Evolutionary conservation across 768 basidiomycete species (phyloP), one percentile per base, ranked within the genome.

Genomic region (Amylocystis lapponica): DNA sequence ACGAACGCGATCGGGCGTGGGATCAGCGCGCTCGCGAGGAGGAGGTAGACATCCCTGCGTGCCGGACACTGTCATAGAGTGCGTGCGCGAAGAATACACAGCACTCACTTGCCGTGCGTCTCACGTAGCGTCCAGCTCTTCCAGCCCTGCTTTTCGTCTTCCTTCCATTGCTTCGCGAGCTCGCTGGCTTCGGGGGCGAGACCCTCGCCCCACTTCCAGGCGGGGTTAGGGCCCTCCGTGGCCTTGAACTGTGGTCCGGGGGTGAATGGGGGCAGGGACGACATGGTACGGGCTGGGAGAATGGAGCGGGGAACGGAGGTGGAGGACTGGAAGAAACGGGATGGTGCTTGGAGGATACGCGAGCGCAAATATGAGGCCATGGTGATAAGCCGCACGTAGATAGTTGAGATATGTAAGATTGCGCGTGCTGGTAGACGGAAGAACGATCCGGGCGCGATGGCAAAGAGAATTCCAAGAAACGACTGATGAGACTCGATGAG

Each of bases 1-100:
- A 70, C 60, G 52, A 72, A 71, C 1, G 67, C 72, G 40, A 74
- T 63, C 4, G 72, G 72, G 14, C 72, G 60, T 0, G 72, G 72
- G 1, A 63, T 54, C 35, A 71, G 54, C 16, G 65, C 69, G 45
- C 64, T 63, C 26, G 61, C 65, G 58, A 70, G 47, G 27, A 67
- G 45, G 21, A 64, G 65, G 58, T 83, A 80, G 41, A 66, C 53
- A 43, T 58, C 52, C 34, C 66, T 65, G 46, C 3, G 13, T 9
- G 19, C 4, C 29, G 29, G 9, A 30, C 29, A n/a, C 29, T 9
- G 29, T 9, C 29, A 30, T 30, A 9, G n/a, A 30, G 29, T 30
- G n/a, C n/a, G n/a, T n/a, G n/a, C n/a, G n/a, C n/a, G 29, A 30
- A 30, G 29, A 30, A n/a, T 30, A 30, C 29, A n/a, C n/a, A 26